phyloP scores from a whole-genome alignment of 352 stramenopile species.

The Phytophthora pinifolia region DNA sequence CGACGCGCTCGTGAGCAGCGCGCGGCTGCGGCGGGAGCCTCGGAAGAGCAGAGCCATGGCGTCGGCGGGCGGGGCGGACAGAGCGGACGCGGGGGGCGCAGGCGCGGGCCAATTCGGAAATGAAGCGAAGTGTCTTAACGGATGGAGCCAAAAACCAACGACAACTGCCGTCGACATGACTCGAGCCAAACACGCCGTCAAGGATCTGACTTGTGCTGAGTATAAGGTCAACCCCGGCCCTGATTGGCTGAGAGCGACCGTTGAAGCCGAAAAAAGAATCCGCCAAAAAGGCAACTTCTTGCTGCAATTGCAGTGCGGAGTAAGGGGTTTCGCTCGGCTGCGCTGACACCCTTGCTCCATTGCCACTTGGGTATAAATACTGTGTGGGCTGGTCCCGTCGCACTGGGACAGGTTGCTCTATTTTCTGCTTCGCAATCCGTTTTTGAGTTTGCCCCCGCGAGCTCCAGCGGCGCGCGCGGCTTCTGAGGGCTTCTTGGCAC shows the following conservation, averaged over 20 bases:
- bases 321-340: slow-evolving; percentile 14
- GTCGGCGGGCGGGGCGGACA: background rate
- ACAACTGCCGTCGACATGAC: background rate
- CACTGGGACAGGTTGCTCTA: slow-evolving; percentile 10
- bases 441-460: background rate
- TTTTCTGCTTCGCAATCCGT: slow-evolving; percentile 1
- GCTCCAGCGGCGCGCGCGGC: too few species aligned
- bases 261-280: slow-evolving; percentile 34
- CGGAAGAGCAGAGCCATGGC: slow-evolving; percentile 36
- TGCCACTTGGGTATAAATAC: slow-evolving; percentile 11
- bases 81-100: slow-evolving; percentile 21
- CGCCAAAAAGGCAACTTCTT: slow-evolving; percentile 15
- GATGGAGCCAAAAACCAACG: slow-evolving; percentile 23
- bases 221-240: slow-evolving; percentile 11
- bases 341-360: slow-evolving; percentile 13
- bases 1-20: slow-evolving; percentile 21
- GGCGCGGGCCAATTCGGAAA: slow-evolving; percentile 28
- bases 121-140: slow-evolving; percentile 24
- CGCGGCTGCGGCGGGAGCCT: slow-evolving; percentile 23
- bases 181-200: slow-evolving; percentile 18
- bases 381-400: background rate
- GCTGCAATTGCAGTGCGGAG: background rate
- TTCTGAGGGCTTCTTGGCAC: too few species aligned
- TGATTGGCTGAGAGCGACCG: slow-evolving; percentile 33
- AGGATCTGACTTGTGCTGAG: slow-evolving; percentile 19